phyloP scores from a whole-genome alignment of 1,284 basidiomycete species.

The Puccinia novopanici region DNA sequence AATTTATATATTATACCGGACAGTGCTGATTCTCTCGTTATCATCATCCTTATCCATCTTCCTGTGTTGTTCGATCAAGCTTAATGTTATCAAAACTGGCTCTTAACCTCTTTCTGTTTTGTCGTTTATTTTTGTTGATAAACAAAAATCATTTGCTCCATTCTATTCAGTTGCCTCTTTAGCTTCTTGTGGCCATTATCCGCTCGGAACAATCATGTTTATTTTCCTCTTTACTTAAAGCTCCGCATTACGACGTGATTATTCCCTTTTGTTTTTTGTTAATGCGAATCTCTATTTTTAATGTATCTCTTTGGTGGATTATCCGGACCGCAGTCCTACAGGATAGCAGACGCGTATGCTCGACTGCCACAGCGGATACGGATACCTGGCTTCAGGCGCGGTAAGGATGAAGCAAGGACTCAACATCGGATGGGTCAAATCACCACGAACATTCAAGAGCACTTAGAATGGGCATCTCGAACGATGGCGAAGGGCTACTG shows the following conservation, averaged over 20 bases:
- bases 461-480: background rate
- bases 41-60: background rate
- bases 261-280: too few species aligned
- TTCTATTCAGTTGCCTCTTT: too few species aligned
- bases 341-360: background rate
- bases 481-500: constrained; percentile 10
- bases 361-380: background rate
- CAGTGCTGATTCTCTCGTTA: background rate
- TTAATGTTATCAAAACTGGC: background rate
- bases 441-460: background rate
- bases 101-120: background rate
- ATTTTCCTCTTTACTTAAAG: too few species aligned
- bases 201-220: too few species aligned
- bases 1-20: background rate
- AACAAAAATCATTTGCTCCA: background rate
- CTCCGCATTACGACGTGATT: too few species aligned
- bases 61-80: background rate
- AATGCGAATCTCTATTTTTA: background rate
- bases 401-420: background rate
- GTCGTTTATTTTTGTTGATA: constrained; percentile 3
- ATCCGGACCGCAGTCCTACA: background rate
- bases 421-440: background rate
- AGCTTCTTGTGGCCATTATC: too few species aligned
- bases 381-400: background rate
- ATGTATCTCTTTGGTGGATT: background rate